Evolutionary conservation across 495 filamentous ascomycete species (phyloP).

Genomic region (Geopyxis carbonaria): DNA sequence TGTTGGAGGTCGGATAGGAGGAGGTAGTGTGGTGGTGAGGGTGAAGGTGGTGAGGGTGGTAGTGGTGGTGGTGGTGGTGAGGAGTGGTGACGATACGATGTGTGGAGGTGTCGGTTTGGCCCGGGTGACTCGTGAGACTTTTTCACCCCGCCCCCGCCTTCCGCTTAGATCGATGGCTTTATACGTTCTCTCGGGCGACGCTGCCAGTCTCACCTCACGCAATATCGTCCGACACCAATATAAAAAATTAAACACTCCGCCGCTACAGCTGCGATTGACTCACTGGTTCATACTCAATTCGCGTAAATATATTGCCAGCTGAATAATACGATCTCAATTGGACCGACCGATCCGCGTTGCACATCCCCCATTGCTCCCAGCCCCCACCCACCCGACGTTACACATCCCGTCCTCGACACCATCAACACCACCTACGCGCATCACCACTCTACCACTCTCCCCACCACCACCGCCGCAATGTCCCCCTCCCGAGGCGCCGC

Average conservation of each 20-base stretch:
- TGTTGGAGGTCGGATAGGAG: background rate
- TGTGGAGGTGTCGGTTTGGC: background rate
- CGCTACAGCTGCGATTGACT: no score
- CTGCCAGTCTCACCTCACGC: no score
- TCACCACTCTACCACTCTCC: background rate
- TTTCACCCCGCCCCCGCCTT: background rate
- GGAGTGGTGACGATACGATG: background rate
- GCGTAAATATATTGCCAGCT: no score
- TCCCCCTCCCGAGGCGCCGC: conserved; percentile 29
- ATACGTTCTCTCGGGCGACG: no score
- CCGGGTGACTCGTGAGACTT: background rate
- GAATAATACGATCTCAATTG: no score
- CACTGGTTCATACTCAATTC: no score
- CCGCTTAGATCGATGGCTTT: background rate
- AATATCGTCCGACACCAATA: no score
- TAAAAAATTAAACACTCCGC: no score
- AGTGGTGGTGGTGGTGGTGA: background rate
- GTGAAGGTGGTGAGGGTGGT: conserved; percentile 1
- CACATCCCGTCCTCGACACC: background rate
- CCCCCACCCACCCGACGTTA: background rate
- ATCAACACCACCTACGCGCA: background rate
- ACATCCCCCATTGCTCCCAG: no score
- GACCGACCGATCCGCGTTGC: no score
- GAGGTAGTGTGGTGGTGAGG: background rate
- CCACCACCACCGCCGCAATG: conserved; percentile 19